These are phyloP conservation scores for Fistulina hepatica DNA, from an alignment of 1,284 basidiomycete genomes.

Conservation along the genomic window DNA sequence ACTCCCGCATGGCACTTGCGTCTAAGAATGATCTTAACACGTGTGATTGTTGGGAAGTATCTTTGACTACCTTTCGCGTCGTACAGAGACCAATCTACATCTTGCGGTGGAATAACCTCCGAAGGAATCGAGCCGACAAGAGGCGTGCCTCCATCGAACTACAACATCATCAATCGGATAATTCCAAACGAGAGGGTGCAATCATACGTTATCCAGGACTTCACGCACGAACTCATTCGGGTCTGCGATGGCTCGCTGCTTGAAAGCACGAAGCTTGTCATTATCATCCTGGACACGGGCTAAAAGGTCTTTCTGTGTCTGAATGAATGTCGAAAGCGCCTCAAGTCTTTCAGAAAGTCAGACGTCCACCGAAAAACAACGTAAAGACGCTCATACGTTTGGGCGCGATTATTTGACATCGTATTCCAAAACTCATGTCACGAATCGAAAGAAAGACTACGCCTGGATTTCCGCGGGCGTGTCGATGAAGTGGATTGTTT, in stretches of 20 bases:
- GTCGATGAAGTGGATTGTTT: too few relatives aligned
- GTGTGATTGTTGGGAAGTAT: conserved; percentile 2
- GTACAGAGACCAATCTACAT: conserved; percentile 44
- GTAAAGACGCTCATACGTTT: too few relatives aligned
- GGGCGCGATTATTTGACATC: too few relatives aligned
- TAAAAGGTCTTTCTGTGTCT: conserved; percentile 45
- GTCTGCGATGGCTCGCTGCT: conserved; percentile 23
- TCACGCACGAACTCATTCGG: conserved; percentile 24
- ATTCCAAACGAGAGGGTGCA: conserved; percentile 1
- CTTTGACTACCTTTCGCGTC: conserved; percentile 32
- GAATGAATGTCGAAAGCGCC: conserved; percentile 55
- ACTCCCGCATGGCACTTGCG: conserved; percentile 22
- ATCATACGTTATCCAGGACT: conserved; percentile 16
- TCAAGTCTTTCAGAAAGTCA: too few relatives aligned
- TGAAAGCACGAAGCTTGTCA: conserved; percentile 37
- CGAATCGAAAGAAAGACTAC: too few relatives aligned
- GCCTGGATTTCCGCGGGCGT: too few relatives aligned
- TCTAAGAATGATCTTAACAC: conserved; percentile 5
- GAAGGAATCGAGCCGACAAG: conserved; percentile 32
- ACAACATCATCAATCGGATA: conserved; percentile 14
- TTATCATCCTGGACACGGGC: conserved; percentile 51
- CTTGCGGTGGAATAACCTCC: conserved; percentile 31
- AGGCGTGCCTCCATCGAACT: conserved; percentile 30
- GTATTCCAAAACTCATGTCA: too few relatives aligned
- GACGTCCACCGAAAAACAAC: too few relatives aligned